Conservation (phyloP, 2,329 filamentous ascomycete species). For the Hymenoscyphus repandus region DNA sequence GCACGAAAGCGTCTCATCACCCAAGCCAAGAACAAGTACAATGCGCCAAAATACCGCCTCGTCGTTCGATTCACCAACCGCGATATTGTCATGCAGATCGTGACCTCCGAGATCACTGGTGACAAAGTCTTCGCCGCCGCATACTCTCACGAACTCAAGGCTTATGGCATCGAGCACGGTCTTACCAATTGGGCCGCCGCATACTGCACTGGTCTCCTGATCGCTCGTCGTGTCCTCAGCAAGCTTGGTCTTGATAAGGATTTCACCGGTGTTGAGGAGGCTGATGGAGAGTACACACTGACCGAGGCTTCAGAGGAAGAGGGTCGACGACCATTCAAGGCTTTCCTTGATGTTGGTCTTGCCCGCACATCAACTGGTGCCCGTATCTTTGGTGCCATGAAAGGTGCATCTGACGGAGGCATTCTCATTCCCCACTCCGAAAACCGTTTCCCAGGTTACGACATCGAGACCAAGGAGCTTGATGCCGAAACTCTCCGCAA, state of each 20-base stretch:
- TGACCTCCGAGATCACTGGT: slow-evolving; percentile 91
- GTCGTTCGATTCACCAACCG: slow-evolving; percentile 99
- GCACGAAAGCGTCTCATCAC: slow-evolving; percentile 98
- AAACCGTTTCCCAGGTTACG: slow-evolving; percentile 99
- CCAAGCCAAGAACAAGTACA: slow-evolving; percentile 99
- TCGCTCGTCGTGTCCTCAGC: slow-evolving; percentile 92
- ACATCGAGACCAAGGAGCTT: slow-evolving; percentile 96
- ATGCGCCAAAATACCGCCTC: slow-evolving; percentile 98
- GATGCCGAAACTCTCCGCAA: slow-evolving; percentile 95
- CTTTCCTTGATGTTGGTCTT: slow-evolving; percentile 96
- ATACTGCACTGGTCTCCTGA: slow-evolving; percentile 92
- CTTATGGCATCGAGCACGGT: slow-evolving; percentile 96
- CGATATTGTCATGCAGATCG: slow-evolving; percentile 97
- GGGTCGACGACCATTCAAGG: slow-evolving; percentile 98
- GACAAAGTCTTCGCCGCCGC: slow-evolving; percentile 94
- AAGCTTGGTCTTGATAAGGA: slow-evolving; percentile 94
- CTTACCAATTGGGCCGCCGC: slow-evolving; percentile 99
- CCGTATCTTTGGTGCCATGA: slow-evolving; percentile 98
- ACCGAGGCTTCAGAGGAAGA: slow-evolving; percentile 90
- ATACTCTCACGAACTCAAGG: slow-evolving; percentile 96
- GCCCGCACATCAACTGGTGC: slow-evolving; percentile 96
- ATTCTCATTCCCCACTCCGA: slow-evolving; percentile 97
- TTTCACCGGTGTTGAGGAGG: slow-evolving; percentile 94
- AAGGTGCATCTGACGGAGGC: slow-evolving; percentile 98
- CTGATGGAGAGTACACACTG: slow-evolving; percentile 90